These are phyloP conservation scores for Neospermospora avenae DNA, from an alignment of 2,329 filamentous ascomycete species.

Conservation along the genomic window DNA sequence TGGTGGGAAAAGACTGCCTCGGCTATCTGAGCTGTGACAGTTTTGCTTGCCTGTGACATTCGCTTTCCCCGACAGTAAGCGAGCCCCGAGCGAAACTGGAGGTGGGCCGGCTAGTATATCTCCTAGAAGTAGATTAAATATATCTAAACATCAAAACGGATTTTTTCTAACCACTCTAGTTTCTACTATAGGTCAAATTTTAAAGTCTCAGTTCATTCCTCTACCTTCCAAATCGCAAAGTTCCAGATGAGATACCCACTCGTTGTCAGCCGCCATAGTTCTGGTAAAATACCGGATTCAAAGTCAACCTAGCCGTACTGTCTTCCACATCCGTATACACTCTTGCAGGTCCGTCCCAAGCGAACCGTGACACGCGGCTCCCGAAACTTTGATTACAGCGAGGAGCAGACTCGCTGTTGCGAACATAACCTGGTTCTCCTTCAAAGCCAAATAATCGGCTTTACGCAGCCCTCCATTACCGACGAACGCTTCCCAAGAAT, in stretches of 20 bases:
- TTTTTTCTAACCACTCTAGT: no score
- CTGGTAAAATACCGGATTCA: background rate
- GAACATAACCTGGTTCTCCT: constrained; percentile 42
- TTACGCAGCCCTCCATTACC: constrained; percentile 53
- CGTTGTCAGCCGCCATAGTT: background rate
- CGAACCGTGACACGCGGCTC: constrained; percentile 45
- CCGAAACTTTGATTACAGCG: constrained; percentile 46
- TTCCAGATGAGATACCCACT: background rate
- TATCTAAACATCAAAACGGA: no score
- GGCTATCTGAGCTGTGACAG: no score
- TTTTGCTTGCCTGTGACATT: no score
- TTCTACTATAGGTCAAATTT: no score
- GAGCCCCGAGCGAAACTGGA: no score
- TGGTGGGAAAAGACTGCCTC: no score
- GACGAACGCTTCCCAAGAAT: constrained; percentile 52
- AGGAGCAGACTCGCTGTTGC: constrained; percentile 47
- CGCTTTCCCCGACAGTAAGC: no score
- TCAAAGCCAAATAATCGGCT: constrained; percentile 41
- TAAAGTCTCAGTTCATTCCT: no score
- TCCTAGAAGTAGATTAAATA: no score
- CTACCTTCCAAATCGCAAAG: no score
- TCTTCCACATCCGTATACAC: constrained; percentile 51
- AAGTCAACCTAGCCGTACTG: constrained; percentile 46
- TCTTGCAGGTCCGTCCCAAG: constrained; percentile 53
- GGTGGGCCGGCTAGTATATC: no score